Percentiles rank a stretch among this genome's conserved stretches.
These are phyloP conservation scores for Xylariales sp. DNA, from an alignment of 2,329 filamentous ascomycete genomes.

Conservation along the genomic window DNA sequence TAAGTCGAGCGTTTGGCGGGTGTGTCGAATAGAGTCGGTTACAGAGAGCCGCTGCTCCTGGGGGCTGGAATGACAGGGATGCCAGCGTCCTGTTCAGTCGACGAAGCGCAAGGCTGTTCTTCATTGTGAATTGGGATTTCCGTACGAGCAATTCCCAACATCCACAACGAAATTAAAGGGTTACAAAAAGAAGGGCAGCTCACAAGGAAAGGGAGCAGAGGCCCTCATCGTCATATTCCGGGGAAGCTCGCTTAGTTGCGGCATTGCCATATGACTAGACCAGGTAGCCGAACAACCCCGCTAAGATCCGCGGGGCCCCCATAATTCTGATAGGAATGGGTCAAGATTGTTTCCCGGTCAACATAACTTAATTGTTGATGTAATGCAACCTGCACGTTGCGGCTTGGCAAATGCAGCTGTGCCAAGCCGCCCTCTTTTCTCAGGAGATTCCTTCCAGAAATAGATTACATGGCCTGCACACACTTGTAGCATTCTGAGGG, in stretches of 20 bases:
- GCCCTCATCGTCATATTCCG: constrained; percentile 40
- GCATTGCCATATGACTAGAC: constrained; percentile 38
- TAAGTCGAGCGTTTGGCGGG: constrained; percentile 74
- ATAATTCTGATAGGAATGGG: constrained; percentile 11
- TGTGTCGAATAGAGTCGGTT: constrained; percentile 63
- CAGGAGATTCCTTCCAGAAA: constrained; percentile 44
- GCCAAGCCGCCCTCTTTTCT: constrained; percentile 37
- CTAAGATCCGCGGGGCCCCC: constrained; percentile 32
- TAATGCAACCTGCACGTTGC: constrained; percentile 32
- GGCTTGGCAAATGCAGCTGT: constrained; percentile 22
- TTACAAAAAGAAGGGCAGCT: constrained; percentile 12
- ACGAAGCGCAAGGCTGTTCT: constrained; percentile 40
- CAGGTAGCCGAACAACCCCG: constrained; percentile 32
- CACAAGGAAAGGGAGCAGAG: constrained; percentile 15
- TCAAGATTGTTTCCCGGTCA: constrained; percentile 57
- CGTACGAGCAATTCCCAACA: constrained; percentile 36
- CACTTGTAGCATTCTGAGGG: constrained; percentile 7
- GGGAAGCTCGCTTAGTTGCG: constrained; percentile 46
- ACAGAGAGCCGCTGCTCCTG: constrained; percentile 16
- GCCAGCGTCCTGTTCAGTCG: constrained; percentile 41
- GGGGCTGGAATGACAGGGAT: constrained; percentile 31
- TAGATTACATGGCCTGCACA: constrained; percentile 35
- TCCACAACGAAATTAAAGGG: constrained; percentile 20
- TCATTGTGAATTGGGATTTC: constrained; percentile 40
- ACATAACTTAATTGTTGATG: constrained; percentile 43